Evolutionary conservation across 2,329 filamentous ascomycete genomes (phyloP).

Genomic region (Incumbomyces delicatus): DNA sequence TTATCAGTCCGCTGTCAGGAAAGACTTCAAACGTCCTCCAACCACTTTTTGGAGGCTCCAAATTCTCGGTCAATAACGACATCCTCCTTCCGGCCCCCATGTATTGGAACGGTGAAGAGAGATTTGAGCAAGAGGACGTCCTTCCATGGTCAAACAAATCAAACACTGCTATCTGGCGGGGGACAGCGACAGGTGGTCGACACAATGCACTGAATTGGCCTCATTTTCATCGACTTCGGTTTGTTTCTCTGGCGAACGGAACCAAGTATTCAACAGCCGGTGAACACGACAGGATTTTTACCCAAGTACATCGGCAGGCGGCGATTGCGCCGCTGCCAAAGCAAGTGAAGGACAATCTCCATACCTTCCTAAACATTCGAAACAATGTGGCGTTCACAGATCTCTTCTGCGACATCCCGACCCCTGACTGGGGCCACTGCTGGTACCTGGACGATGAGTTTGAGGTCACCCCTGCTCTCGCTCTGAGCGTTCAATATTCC

Average conservation of each 20-base stretch:
- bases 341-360: neutral
- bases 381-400: slow-evolving; percentile 35
- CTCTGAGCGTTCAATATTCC: slow-evolving; percentile 22
- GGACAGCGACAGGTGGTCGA: slow-evolving; percentile 38
- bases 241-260: slow-evolving; percentile 62
- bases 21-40: slow-evolving; percentile 36
- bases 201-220: slow-evolving; percentile 51
- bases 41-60: slow-evolving; percentile 42
- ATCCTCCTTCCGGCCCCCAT: slow-evolving; percentile 42
- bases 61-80: slow-evolving; percentile 43
- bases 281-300: slow-evolving; percentile 17
- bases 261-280: slow-evolving; percentile 46
- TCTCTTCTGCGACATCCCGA: slow-evolving; percentile 34
- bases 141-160: slow-evolving; percentile 34
- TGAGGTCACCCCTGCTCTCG: slow-evolving; percentile 9
- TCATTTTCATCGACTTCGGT: slow-evolving; percentile 65
- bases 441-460: slow-evolving; percentile 38
- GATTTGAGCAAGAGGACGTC: slow-evolving; percentile 32
- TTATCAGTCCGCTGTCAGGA: slow-evolving; percentile 40
- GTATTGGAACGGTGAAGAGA: slow-evolving; percentile 38
- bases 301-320: slow-evolving; percentile 24
- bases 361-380: slow-evolving; percentile 31
- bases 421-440: slow-evolving; percentile 30
- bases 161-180: slow-evolving; percentile 37
- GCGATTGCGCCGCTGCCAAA: slow-evolving; percentile 22